Evolutionary conservation across 78 protist genomes (phyloP).

Genomic region (Dictyostelium intermedium): DNA sequence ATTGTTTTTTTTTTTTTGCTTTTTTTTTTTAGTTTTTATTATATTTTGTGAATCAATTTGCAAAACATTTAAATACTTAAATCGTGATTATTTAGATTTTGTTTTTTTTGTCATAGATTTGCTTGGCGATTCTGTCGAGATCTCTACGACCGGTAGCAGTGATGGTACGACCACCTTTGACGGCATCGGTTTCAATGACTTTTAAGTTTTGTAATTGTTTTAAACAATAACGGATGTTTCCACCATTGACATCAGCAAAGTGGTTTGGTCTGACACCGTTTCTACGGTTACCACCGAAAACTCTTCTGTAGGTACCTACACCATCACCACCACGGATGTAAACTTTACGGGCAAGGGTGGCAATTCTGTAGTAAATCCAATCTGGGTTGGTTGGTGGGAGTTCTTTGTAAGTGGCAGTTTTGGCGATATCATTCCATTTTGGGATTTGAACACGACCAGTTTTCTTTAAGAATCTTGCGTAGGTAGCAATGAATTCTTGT

Average conservation of each 20-base stretch:
- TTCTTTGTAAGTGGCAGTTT: conserved; percentile 95
- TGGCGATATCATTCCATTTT: conserved; percentile 94
- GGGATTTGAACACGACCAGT: conserved; percentile 94
- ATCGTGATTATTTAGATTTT: conserved; percentile 16
- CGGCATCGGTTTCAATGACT: conserved; percentile 74
- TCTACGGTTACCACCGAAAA: conserved; percentile 82
- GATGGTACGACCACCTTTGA: conserved; percentile 85
- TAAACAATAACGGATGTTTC: conserved; percentile 86
- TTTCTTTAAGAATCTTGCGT: conserved; percentile 94
- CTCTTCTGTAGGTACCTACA: conserved; percentile 80
- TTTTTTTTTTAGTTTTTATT: not conserved
- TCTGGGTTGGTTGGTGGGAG: conserved; percentile 97
- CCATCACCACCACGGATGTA: conserved; percentile 91
- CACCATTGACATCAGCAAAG: conserved; percentile 80
- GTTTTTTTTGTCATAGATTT: conserved; percentile 64
- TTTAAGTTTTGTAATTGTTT: conserved; percentile 85
- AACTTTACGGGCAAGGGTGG: conserved; percentile 92
- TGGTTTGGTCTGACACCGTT: conserved; percentile 86
- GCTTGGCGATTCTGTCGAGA: conserved; percentile 89
- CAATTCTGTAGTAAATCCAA: conserved; percentile 98
- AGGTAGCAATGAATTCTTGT: conserved; percentile 91
- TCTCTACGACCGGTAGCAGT: conserved; percentile 87
- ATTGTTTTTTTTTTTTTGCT: not conserved
- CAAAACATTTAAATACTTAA: not conserved
- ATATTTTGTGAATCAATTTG: not conserved